Base-by-base conservation (phyloP, 257 asterid species). In the Leonotis leonurus region DNA sequence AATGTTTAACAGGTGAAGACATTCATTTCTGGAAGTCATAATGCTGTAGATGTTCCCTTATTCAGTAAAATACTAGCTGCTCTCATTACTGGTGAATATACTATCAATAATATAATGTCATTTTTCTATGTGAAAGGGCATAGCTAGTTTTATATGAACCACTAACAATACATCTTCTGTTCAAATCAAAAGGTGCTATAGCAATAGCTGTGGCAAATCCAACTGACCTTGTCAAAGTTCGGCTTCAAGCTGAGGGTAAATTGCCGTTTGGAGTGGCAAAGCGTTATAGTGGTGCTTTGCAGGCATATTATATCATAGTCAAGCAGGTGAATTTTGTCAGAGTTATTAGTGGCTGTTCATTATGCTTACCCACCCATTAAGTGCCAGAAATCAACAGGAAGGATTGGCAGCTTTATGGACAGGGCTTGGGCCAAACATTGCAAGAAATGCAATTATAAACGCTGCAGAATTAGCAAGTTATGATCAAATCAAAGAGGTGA, bases 401-500 rank as follows among this genome's bases (percentile, higher is more conserved):
- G 97, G 97, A 70, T 63, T 90, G 80, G 80, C 79, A 54, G 90
- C 96, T 74, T 75, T 90, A 69, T 90, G 96, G 97, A 90, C 96
- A 36, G 97, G 97, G 72, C 77, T 90, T 59, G 93, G 88, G 76
- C 95, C 97, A 48, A 90, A 90, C 72, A 80, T 90, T 81, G 95
- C 95, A 18, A 75, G 97, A 73, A 87, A 90, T 79, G 91, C 96
- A 9, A 84, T 85, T 53, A 65, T 90, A 51, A 90, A 90, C 83
- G 97, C 97, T 73, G 97, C 97, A 64, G 97, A 90, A 70, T 77
- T 90, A 46, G 93, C 96, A 72, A 90, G 95, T 71, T 90, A 90
- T 65, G 97, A 90, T 81, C 97, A 90, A 9, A 65, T 90, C 58
- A 90, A 90, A 77, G 89, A 87, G 97, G 97, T 90, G 35, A 7